Base-by-base conservation (phyloP, 2,329 filamentous ascomycete species). In the Grosmannia clavigera region DNA sequence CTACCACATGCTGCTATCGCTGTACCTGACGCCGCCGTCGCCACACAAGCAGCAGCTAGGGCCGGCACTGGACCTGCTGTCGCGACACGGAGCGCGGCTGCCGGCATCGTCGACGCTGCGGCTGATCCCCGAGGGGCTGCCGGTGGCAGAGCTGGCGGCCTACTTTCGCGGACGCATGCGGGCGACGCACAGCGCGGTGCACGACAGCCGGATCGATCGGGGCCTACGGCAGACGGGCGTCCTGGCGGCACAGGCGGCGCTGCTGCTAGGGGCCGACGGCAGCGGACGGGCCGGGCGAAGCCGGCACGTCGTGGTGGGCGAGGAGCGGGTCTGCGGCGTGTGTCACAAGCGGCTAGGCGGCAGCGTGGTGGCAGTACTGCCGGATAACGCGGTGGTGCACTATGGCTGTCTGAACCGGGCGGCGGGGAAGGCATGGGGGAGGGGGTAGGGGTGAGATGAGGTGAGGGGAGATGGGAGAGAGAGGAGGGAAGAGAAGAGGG, bases 121-220 rank as follows among this genome's bases (percentile, higher is more conserved):
- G 25, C 80, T 99, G 27, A 92, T 99, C 53, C 94, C 94, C 0
- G 82, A 90, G 62, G 78, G 82, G 3, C 81, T 97, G 9, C 86
- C 90, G 0, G 83, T 97, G 9, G 77, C 81, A 46, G 83, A 94
- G 61, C 81, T 99, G 0, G 88, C 92, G 68, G 87, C 87, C 16
- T 99, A 99, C 73, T 97, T 99, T 78, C 84, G 86, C 46, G 91
- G 92, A 12, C 86, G 92, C 27, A 96, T 97, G 67, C 85, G 94
- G 25, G 85, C 86, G 12, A 90, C 90, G 58, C 96, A 91, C 67
- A 88, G 85, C 29, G 80, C 88, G 1, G 80, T 94, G 62, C 92
- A 92, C 66, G 86, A 94, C 71, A 84, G 86, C 38, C 83, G 88
- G 33, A 85, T 99, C 33, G 82, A 91, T 2, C 83, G 87, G 2